Base-by-base conservation (phyloP, 2,329 filamentous ascomycete genomes). In the Alternaria ventricosa region DNA sequence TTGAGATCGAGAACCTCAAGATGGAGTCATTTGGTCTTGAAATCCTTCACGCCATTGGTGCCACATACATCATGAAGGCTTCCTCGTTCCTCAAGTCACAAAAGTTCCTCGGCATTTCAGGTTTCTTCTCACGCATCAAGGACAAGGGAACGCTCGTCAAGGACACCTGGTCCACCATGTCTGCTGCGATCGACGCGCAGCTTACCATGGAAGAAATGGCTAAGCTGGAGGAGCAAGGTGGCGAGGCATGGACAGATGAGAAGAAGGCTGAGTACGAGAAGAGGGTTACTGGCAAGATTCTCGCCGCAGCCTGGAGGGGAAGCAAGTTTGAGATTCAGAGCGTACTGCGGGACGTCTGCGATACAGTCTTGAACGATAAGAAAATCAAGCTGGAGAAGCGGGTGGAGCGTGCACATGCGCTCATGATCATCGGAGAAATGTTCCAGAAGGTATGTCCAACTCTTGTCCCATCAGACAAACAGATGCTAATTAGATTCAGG, bases 141-240 rank as follows among this genome's bases (percentile, higher is more conserved):
- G 96, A 99, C 81, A 98, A 98, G 88, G 95, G 95, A 65, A 96
- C 91, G 3, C 87, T 98, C 66, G 94, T 97, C 74, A 98, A 98
- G 86, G 96, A 99, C 77, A 98, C 96, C 1, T 99, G 96, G 96
- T 95, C 92, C 77, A 99, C 96, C 28, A 97, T 99, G 78, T 94
- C 90, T 67, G 96, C 93, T 55, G 96, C 96, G 43, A 97, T 99
- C 69, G 94, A 97, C 77, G 96, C 96, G 25, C 96, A 99, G 84
- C 91, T 97, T 84, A 97, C 94, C 64, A 97, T 99, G 89, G 95
- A 99, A 84, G 95, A 97, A 81, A 98, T 99, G 96, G 94, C 94
- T 58, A 94, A 95, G 80, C 86, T 95, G 82, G 96, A 99, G 83
- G 92, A 97, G 84, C 90, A 90, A 75, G 96, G 95, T 57, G 96